These are phyloP conservation scores for Chlorella sorokiniana DNA, from an alignment of 139 green algal genomes.

Conservation along the genomic window DNA sequence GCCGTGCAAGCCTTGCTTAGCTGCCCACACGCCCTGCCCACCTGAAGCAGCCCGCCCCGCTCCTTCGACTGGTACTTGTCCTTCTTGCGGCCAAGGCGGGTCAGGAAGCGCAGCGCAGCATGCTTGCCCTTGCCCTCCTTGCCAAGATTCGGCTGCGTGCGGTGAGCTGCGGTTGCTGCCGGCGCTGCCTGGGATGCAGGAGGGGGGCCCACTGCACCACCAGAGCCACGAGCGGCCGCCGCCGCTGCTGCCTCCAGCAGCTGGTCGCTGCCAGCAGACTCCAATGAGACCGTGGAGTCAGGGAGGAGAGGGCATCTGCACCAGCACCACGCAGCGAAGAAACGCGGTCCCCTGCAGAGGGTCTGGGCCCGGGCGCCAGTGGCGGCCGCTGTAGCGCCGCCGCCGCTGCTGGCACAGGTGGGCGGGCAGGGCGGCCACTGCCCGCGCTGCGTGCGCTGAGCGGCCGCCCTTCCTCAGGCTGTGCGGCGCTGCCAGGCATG, in stretches of 20 bases:
- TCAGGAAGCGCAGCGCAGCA: constrained; percentile 55
- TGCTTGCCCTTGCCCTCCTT: constrained; percentile 36
- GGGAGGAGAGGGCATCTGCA: neutral
- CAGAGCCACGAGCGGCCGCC: neutral
- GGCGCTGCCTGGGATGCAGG: too few species aligned
- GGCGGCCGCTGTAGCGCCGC: neutral
- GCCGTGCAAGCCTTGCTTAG: neutral
- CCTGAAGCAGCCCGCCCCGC: constrained; percentile 21
- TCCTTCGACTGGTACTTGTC: constrained; percentile 50
- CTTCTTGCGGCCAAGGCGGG: constrained; percentile 51
- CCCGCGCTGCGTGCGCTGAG: neutral
- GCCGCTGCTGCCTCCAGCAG: constrained; percentile 18
- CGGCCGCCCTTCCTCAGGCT: too few species aligned
- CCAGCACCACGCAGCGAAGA: neutral
- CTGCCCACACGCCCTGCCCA: neutral
- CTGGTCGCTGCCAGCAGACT: constrained; percentile 1
- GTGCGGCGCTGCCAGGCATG: too few species aligned
- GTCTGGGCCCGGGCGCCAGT: neutral
- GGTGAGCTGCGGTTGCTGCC: neutral
- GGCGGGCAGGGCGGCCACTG: neutral
- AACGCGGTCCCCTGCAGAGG: neutral
- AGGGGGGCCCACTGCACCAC: constrained; percentile 1
- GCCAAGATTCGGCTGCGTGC: neutral
- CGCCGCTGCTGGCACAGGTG: neutral
- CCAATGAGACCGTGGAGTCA: neutral